Base-by-base conservation (phyloP, 192 early-diverging fungal genomes). In the Funneliformis mosseae region DNA sequence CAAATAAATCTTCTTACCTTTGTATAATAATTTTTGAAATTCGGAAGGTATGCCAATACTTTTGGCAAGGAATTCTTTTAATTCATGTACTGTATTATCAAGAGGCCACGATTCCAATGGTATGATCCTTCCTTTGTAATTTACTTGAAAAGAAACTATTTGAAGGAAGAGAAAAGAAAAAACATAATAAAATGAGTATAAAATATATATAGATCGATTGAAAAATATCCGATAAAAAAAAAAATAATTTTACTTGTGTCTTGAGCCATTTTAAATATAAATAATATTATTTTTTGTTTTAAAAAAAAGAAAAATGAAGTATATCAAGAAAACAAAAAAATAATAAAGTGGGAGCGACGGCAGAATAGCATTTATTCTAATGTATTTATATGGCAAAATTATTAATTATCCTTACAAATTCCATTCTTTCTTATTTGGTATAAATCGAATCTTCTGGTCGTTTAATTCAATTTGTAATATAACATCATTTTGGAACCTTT, bases 21-120 rank as follows among this genome's bases (percentile, higher is more conserved):
- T 90, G 67, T 85, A 90, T 25, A 92, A 39, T 33, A 93, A 83
- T 74, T 90, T 90, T 76, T 92, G 91, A 12, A 79, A 69, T 6
- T 75, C 41, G 4, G 62, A 42, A 0, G 88, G 87, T 6, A 92
- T 55, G 1, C 42, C 73, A 0, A 88, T 88, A 14, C 78, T 41
- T 33, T 68, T 63, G 8, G 67, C 81, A 11, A 92, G 72, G 10
- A 80, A 66, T 5, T 80, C 28, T 81, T 90, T 91, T 11, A 91
- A 42, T 21, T 80, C 68, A 3, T 18, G 41, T 33, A 90, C 46
- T 12, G 91, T 88, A 21, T 73, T 48, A 41, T 76, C 11, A 8
- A 46, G 21, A 27, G 61, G 23, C 80, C 80, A 84, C 4, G 81
- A 27, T 39, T 68, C 55, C n/a, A 90, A 14, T 18, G 28, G 25